phyloP scores from a whole-genome alignment of 2,329 filamentous ascomycete genomes.

The Curvularia hawaiiensis region DNA sequence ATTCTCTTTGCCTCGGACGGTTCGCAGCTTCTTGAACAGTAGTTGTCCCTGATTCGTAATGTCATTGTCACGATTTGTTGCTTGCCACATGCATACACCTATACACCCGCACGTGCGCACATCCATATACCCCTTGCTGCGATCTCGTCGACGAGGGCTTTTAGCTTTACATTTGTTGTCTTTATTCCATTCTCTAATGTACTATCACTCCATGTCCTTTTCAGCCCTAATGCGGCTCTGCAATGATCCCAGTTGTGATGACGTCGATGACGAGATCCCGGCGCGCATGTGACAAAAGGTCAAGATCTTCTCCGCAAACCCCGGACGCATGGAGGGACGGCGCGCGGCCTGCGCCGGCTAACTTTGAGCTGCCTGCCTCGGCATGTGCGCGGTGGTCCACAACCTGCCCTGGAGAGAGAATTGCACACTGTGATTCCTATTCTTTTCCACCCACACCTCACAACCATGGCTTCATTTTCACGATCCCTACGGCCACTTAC shows the following conservation, averaged over 20 bases:
- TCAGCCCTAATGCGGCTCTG: conserved; percentile 2
- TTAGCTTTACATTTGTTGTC: not conserved
- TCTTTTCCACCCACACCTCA: not conserved
- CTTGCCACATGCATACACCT: not conserved
- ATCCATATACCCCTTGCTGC: conserved; percentile 21
- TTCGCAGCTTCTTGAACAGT: conserved; percentile 8
- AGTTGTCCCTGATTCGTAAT: conserved; percentile 10
- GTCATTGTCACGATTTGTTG: conserved; percentile 17
- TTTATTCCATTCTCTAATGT: not conserved
- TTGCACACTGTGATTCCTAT: not conserved
- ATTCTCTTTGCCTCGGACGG: conserved; percentile 5
- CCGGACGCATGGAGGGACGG: conserved; percentile 4
- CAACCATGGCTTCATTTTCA: conserved; percentile 40
- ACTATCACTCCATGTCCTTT: conserved; percentile 8
- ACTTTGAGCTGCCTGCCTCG: conserved; percentile 15
- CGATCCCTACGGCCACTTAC: conserved; percentile 39
- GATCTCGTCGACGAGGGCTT: conserved; percentile 10
- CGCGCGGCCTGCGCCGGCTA: conserved; percentile 17
- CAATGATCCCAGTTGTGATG: not conserved
- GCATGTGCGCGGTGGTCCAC: conserved; percentile 8
- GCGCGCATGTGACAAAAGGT: conserved; percentile 11
- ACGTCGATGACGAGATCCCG: not conserved
- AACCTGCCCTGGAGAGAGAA: not conserved
- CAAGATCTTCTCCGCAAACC: conserved; percentile 10
- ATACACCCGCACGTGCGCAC: not conserved